Base-by-base conservation (phyloP, 2,329 filamentous ascomycete genomes). In the Simplicillium sp. region DNA sequence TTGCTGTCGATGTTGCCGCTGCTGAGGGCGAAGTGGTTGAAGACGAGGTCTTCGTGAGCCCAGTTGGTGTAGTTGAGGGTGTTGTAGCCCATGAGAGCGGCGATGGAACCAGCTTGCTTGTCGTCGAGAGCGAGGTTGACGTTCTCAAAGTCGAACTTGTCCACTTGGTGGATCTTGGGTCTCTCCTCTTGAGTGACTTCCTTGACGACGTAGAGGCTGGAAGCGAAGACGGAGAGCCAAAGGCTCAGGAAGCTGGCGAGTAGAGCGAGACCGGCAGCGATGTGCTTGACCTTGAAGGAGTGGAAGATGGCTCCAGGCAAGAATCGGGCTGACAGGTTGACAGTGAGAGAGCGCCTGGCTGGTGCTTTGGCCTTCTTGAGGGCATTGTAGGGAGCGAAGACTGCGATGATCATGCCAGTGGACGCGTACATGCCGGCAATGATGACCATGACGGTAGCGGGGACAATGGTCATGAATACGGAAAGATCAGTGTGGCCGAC, bases 41-140 rank as follows among this genome's bases (percentile, higher is more conserved):
- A 51, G 3, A 48, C 54, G 2, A 60, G 47, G 12, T 56, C 51
- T 13, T 51, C 44, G 29, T 55, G 54, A 3, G 55, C 58, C 56
- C 57, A 59, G 33, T 52, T 44, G 0, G 57, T 55, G 29, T 58
- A 53, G 4, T 54, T 46, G n/a, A 59, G 32, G 34, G 54, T 50
- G 3, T 51, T 35, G 14, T 54, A 51, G 11, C 55, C 46, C 5
- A 58, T 49, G 3, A 58, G 29, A 14, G 49, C 50, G 11, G 50
- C 48, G n/a, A 57, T 46, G 8, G 51, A 48, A 8, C 48, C 42
- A 6, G 50, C 54, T 14, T 49, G 46, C 11, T 51, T 45, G 32
- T 50, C 51, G n/a, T 45, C 40, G 28, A 50, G 41, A 2, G 48
- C 48, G 8, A 54, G 37, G 20, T 50, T 45, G 13, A 44, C 44